phyloP scores from a whole-genome alignment of 768 basidiomycete genomes.

The Astraeus odoratus region DNA sequence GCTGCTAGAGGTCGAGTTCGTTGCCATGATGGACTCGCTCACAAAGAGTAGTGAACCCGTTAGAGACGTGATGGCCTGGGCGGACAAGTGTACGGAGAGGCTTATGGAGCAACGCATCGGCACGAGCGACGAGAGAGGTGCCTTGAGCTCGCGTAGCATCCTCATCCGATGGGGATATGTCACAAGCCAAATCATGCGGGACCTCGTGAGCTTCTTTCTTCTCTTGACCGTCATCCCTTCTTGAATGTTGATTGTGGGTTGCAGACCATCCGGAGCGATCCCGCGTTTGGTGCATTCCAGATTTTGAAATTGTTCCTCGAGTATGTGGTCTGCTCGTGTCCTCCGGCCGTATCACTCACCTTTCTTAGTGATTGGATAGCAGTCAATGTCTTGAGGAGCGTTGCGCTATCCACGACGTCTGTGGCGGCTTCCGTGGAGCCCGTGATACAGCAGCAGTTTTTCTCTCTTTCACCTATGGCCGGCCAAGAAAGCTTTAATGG shows the following conservation, averaged over 20 bases:
- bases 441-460: slow-evolving; percentile 86
- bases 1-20: slow-evolving; percentile 79
- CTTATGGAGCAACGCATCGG: slow-evolving; percentile 66
- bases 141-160: slow-evolving; percentile 82
- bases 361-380: slow-evolving; percentile 81
- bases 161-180: slow-evolving; percentile 91
- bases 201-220: slow-evolving; percentile 51
- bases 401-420: slow-evolving; percentile 85
- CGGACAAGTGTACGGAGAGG: slow-evolving; percentile 82
- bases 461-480: slow-evolving; percentile 82
- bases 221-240: background rate
- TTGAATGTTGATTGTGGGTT: slow-evolving; percentile 4
- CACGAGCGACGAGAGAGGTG: slow-evolving; percentile 63
- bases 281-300: slow-evolving; percentile 89
- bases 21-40: slow-evolving; percentile 64
- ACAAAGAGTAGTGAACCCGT: slow-evolving; percentile 73
- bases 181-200: slow-evolving; percentile 88
- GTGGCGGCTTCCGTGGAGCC: slow-evolving; percentile 90
- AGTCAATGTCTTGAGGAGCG: slow-evolving; percentile 78
- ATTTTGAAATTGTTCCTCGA: slow-evolving; percentile 88
- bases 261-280: slow-evolving; percentile 87
- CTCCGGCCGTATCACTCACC: slow-evolving; percentile 13
- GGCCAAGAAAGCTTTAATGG: slow-evolving; percentile 73
- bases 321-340: slow-evolving; percentile 38
- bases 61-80: slow-evolving; percentile 84